Base-by-base conservation (phyloP, 2,329 filamentous ascomycete genomes). In the Scedosporium minutisporum region DNA sequence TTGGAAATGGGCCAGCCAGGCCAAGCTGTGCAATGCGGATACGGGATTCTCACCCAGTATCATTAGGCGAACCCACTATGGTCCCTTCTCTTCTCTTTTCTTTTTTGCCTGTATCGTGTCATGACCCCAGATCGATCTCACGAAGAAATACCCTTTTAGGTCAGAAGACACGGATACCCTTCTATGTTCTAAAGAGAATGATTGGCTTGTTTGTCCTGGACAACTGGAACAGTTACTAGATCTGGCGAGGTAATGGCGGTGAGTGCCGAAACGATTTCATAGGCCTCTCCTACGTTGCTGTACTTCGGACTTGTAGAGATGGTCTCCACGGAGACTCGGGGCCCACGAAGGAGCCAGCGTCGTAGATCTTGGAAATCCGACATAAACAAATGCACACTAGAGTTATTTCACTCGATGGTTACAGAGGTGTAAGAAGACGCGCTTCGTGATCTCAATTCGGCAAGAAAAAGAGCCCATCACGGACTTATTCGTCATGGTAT, bases 171-270 rank as follows among this genome's bases (percentile, higher is more conserved):
- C 44, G 44, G 44, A 48, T 48, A 48, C 44, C 44, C 44, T 48
- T 48, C 6, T 48, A n/a, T n/a, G 14, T n/a, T 16, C 14, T 3
- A 18, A 10, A 48, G 44, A 3, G 44, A 48, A 48, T 48, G 38
- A 59, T 60, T 60, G 21, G 58, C 42, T 18, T 21, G 44, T 21
- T 48, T 18, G 51, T 23, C 33, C 1, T 12, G 33, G 33, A 38
- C 33, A 38, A 38, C 33, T 38, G 29, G 60, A 61, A 55, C 48
- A 29, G 48, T 61, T 41, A 29, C 60, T 61, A 18, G 23, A 57
- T 51, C 18, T 23, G 38, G 60, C 60, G 23, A 57, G 21, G 60
- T 42, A 55, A 55, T 61, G 48, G 60, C 60, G 60, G 60, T 61
- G 60, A 61, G 60, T 21, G 41, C 23, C 25, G 46, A 55, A 42